Evolutionary conservation across 2,329 filamentous ascomycete genomes (phyloP).

Genomic region (Verticillium isaacii): DNA sequence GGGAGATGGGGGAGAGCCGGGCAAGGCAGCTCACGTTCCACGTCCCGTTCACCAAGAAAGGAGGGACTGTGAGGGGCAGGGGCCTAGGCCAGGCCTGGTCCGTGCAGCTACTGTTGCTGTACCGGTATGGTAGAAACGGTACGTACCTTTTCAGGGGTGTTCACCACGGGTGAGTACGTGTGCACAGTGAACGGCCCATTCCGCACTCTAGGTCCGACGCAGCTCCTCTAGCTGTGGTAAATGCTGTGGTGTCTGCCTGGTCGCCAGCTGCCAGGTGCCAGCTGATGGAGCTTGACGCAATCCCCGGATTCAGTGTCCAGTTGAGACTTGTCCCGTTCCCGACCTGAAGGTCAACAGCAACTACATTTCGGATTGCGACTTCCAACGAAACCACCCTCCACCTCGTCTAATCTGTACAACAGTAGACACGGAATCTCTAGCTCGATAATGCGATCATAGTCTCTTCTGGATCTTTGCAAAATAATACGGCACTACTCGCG

Average conservation of each 20-base stretch:
- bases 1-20: slow-evolving; percentile 9
- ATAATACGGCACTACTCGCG: neutral
- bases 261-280: neutral
- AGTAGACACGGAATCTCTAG: neutral
- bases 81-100: slow-evolving; percentile 2
- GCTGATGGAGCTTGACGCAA: neutral
- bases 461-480: neutral
- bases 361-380: neutral
- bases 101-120: neutral
- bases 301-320: neutral
- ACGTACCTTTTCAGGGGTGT: neutral
- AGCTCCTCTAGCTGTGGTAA: too few relatives aligned
- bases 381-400: neutral
- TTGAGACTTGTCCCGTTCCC: neutral
- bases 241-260: neutral
- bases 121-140: neutral
- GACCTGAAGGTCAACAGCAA: neutral
- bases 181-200: neutral
- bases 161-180: neutral
- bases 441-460: neutral
- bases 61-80: slow-evolving; percentile 9
- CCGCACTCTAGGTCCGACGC: too few relatives aligned
- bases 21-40: neutral
- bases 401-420: neutral
- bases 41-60: neutral